phyloP scores from a whole-genome alignment of 2,329 filamentous ascomycete genomes.

The Stagonosporopsis cucurbitacearum region DNA sequence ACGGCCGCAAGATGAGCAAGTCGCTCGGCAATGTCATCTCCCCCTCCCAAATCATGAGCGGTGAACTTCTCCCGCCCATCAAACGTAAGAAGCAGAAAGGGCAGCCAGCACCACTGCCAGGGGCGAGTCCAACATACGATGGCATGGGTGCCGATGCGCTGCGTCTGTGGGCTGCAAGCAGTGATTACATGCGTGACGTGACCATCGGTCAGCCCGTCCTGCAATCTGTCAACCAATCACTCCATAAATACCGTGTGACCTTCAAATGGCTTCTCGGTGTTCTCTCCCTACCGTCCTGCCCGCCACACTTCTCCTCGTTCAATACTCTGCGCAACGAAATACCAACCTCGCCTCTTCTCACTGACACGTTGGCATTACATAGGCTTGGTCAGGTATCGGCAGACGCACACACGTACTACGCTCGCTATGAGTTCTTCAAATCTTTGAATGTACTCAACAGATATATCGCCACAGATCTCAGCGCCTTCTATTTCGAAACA shows the following conservation, averaged over 20 bases:
- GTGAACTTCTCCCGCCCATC: conserved; percentile 73
- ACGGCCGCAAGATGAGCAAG: conserved; percentile 99
- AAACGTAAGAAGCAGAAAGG: conserved; percentile 67
- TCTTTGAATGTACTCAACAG: conserved; percentile 75
- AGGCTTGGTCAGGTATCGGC: conserved; percentile 72
- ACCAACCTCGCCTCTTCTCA: conserved; percentile 22
- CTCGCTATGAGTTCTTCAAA: conserved; percentile 81
- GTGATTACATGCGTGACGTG: conserved; percentile 89
- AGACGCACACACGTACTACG: conserved; percentile 69
- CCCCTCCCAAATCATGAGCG: conserved; percentile 84
- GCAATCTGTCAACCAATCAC: conserved; percentile 73
- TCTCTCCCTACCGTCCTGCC: conserved; percentile 53
- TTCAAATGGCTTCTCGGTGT: conserved; percentile 87
- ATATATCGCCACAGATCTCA: conserved; percentile 84
- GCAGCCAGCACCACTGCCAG: conserved; percentile 39
- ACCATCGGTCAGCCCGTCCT: conserved; percentile 80
- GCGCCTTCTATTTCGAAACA: conserved; percentile 91
- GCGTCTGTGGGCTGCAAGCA: conserved; percentile 88
- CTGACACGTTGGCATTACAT: conserved; percentile 72
- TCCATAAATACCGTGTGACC: conserved; percentile 88
- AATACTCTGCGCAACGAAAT: conserved; percentile 23
- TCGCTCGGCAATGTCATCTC: conserved; percentile 88
- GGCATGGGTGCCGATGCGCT: conserved; percentile 85
- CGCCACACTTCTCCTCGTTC: conserved; percentile 37
- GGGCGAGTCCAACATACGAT: conserved; percentile 61